These are phyloP conservation scores for Aegilops longissima DNA, from an alignment of 176 grass and related monocot genomes.

Conservation along the genomic window DNA sequence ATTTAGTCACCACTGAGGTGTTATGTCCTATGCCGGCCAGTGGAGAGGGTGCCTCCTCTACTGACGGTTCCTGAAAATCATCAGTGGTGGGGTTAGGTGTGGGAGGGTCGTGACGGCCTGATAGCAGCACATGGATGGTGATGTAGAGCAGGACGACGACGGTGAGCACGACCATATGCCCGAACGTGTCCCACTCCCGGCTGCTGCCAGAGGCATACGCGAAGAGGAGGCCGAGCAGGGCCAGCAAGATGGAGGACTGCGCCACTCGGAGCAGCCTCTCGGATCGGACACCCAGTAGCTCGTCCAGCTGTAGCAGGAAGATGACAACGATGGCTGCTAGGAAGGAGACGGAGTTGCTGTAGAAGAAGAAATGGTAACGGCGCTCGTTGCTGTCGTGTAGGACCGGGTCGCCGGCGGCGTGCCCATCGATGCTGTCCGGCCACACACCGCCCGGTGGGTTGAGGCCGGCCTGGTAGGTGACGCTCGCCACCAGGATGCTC, in stretches of 20 bases:
- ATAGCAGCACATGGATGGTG: not conserved
- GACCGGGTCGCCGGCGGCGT: conserved; percentile 4
- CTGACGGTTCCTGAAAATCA: no score
- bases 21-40: no score
- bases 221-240: not conserved
- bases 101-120: no score
- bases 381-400: not conserved
- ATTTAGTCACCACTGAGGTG: no score
- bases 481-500: no score
- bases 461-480: not conserved
- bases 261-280: not conserved
- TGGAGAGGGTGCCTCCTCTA: no score
- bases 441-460: not conserved
- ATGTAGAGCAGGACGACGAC: not conserved
- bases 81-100: no score
- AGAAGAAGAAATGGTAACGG: conserved; percentile 19
- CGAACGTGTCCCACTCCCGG: not conserved
- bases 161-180: not conserved
- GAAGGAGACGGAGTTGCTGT: conserved; percentile 13
- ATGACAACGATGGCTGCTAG: not conserved
- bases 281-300: not conserved
- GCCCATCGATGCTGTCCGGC: not conserved
- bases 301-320: conserved; percentile 15
- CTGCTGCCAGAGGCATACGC: not conserved
- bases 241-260: not conserved